Evolutionary conservation across 441 rosid genomes (phyloP).

Genomic region (Hypseocharis bilobata): DNA sequence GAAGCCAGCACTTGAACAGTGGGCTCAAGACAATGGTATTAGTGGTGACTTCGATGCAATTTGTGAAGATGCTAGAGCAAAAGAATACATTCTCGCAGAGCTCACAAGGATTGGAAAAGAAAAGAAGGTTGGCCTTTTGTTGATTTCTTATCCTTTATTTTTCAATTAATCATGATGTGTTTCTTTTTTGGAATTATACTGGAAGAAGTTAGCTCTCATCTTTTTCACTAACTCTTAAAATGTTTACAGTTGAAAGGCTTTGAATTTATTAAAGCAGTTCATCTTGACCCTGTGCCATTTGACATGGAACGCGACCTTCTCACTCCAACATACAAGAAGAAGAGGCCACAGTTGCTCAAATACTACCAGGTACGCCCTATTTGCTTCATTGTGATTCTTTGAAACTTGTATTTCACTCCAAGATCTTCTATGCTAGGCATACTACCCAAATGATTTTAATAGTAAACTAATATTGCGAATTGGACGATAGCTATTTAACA

Average conservation of each 20-base stretch:
- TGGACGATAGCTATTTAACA: too few species aligned
- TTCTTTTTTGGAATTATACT: too few species aligned
- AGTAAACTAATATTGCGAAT: too few species aligned
- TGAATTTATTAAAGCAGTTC: slow-evolving; percentile 65
- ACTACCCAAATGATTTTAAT: too few species aligned
- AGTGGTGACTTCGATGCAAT: slow-evolving; percentile 55
- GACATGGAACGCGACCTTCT: slow-evolving; percentile 82
- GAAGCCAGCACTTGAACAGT: slow-evolving; percentile 51
- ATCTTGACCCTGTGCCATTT: slow-evolving; percentile 73
- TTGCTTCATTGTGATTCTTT: too few species aligned
- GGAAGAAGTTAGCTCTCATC: too few species aligned
- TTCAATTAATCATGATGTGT: too few species aligned
- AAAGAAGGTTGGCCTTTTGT: slow-evolving; percentile 41
- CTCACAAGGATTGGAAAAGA: slow-evolving; percentile 61
- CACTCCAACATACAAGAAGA: slow-evolving; percentile 89
- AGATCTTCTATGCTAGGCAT: too few species aligned
- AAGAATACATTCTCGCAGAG: slow-evolving; percentile 53
- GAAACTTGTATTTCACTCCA: too few species aligned
- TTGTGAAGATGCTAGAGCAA: slow-evolving; percentile 55
- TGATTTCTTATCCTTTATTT: too few species aligned
- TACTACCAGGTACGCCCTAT: slow-evolving; percentile 80
- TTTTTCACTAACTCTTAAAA: background rate
- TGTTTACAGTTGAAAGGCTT: slow-evolving; percentile 72
- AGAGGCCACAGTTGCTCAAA: slow-evolving; percentile 82
- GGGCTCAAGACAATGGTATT: slow-evolving; percentile 62